These are phyloP conservation scores for Myxozyma vanderwaltii DNA, from an alignment of 805 yeast species.

Conservation along the genomic window DNA sequence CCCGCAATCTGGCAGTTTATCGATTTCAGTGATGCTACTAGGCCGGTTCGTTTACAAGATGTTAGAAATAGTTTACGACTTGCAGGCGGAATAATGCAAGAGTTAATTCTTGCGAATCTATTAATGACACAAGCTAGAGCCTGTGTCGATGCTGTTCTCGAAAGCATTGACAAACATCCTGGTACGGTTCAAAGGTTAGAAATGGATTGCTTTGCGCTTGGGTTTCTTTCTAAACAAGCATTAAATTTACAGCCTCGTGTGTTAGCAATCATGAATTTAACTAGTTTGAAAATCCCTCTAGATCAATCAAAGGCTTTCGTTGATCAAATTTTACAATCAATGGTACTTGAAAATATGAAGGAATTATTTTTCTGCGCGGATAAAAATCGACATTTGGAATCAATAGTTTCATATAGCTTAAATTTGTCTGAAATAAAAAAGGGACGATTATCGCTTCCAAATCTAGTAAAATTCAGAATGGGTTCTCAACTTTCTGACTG, in stretches of 20 bases:
- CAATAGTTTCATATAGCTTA: too few species aligned
- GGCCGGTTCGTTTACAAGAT: slow-evolving; percentile 8
- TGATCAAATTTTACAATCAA: background rate
- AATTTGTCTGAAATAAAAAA: too few species aligned
- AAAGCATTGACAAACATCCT: background rate
- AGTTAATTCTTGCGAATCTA: background rate
- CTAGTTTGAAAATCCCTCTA: slow-evolving; percentile 7
- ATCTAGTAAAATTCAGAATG: slow-evolving; percentile 1
- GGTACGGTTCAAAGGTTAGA: slow-evolving; percentile 3
- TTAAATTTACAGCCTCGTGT: too few species aligned
- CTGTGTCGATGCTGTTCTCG: background rate
- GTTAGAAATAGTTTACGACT: background rate
- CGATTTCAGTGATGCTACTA: slow-evolving; percentile 9
- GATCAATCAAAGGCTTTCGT: slow-evolving; percentile 10
- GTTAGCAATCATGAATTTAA: background rate
- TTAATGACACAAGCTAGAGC: background rate
- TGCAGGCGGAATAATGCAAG: background rate
- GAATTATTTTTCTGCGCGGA: slow-evolving; percentile 7
- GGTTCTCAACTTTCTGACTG: slow-evolving; percentile 9
- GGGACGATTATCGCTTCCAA: background rate
- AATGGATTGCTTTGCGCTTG: background rate
- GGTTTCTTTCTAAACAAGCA: background rate
- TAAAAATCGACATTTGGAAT: background rate
- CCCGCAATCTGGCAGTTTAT: slow-evolving; percentile 8
- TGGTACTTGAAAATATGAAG: background rate